Percentiles rank a stretch among this genome's conserved stretches.
Conservation (phyloP, 2,329 filamentous ascomycete species). For the Arthrinium puccinioides region DNA sequence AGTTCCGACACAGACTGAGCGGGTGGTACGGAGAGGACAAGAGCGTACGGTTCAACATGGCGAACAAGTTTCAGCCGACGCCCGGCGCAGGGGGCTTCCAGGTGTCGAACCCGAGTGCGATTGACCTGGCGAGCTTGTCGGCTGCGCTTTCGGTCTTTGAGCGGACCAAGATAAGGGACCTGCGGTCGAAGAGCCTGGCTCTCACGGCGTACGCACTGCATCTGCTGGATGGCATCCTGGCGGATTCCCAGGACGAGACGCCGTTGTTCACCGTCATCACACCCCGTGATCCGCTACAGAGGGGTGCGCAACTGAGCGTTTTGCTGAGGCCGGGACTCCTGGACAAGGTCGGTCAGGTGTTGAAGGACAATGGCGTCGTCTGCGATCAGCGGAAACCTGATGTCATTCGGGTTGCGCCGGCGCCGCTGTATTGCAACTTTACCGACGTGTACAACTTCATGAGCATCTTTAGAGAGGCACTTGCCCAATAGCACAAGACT, state of each 20-base stretch:
- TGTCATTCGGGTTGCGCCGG: constrained; percentile 77
- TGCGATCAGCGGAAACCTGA: constrained; percentile 80
- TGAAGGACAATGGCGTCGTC: constrained; percentile 65
- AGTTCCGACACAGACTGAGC: constrained; percentile 59
- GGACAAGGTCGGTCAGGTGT: constrained; percentile 54
- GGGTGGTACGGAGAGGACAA: constrained; percentile 90
- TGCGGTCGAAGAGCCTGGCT: constrained; percentile 64
- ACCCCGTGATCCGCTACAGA: constrained; percentile 56
- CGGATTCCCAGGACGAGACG: constrained; percentile 12
- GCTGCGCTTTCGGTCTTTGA: constrained; percentile 69
- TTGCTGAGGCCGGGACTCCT: constrained; percentile 60
- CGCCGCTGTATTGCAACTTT: constrained; percentile 78
- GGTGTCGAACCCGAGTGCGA: constrained; percentile 73
- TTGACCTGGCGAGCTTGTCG: constrained; percentile 69
- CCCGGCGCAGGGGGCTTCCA: constrained; percentile 76
- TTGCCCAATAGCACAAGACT: no score
- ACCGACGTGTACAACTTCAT: constrained; percentile 56
- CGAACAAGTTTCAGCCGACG: constrained; percentile 70
- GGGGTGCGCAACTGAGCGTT: constrained; percentile 76
- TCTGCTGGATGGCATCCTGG: constrained; percentile 44
- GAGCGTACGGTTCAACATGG: constrained; percentile 72
- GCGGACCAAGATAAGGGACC: constrained; percentile 58
- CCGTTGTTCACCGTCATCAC: constrained; percentile 58
- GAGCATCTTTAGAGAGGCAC: constrained; percentile 27
- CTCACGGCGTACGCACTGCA: constrained; percentile 73